Conservation (phyloP, 1,284 basidiomycete genomes). For the Leccinum pseudoinsigne region DNA sequence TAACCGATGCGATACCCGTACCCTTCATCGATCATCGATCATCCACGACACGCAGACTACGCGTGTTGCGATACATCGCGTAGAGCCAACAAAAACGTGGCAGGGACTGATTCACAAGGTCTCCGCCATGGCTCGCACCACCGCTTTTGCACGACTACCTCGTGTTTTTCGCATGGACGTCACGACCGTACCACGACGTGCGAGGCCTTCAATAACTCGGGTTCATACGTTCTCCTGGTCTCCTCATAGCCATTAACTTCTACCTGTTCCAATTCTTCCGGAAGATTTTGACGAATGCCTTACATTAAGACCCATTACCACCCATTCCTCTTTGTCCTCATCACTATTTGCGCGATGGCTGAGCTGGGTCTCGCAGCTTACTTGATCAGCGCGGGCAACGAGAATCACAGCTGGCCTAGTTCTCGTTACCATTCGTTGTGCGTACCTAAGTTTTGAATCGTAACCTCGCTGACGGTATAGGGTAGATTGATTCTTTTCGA, state of each 20-base stretch:
- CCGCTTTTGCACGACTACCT: constrained; percentile 21
- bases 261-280: constrained; percentile 10
- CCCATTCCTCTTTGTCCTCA: constrained; percentile 67
- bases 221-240: constrained; percentile 9
- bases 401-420: constrained; percentile 57
- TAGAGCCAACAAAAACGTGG: constrained; percentile 14
- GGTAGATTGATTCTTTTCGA: constrained; percentile 58
- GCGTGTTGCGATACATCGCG: constrained; percentile 17
- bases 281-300: constrained; percentile 33
- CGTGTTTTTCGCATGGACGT: constrained; percentile 36
- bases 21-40: neutral
- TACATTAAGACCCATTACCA: constrained; percentile 57
- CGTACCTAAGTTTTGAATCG: constrained; percentile 28
- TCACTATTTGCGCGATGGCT: constrained; percentile 63
- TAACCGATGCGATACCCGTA: constrained; percentile 10
- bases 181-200: constrained; percentile 27
- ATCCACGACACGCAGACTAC: constrained; percentile 15
- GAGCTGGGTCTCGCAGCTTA: constrained; percentile 72
- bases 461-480: constrained; percentile 15
- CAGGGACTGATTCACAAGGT: constrained; percentile 12
- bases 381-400: constrained; percentile 64
- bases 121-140: constrained; percentile 8
- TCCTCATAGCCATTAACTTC: constrained; percentile 16
- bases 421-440: constrained; percentile 65
- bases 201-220: constrained; percentile 23